Evolutionary conservation across 2,329 filamentous ascomycete species (phyloP), one percentile per base, ranked within the genome.

Genomic region (Arthrobotrys sphaeroides): DNA sequence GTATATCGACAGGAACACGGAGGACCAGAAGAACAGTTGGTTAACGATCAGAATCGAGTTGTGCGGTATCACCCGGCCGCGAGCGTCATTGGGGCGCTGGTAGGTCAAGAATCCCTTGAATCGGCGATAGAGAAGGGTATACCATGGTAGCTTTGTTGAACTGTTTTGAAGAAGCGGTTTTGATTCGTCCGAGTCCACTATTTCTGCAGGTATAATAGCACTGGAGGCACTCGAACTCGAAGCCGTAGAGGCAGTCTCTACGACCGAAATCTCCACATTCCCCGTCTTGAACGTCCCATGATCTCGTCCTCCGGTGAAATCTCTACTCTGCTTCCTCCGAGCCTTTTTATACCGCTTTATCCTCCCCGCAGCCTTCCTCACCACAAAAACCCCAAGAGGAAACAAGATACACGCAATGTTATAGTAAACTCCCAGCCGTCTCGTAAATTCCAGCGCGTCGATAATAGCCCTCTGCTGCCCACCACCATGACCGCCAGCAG

Each of bases 1-100:
- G 47, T 76, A 77, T n/a, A 67, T 42, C 5, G 51, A 31, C 20
- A 77, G 64, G 68, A 78, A 78, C 6, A 74, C 13, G 12, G 70
- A 77, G 7, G 68, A 31, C 38, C 51, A 73, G 65, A 77, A 78
- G 51, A 68, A 69, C 9, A 53, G 36, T 6, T 40, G 24, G 38
- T 59, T 55, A 10, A 65, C 6, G 18, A 78, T 61, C 10, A 45
- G 57, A 40, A 76, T 43, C 6, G 65, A 40, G n/a, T 70, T 53
- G 49, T 64, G 43, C 16, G 62, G 45, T 40, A 61, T 60, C 3
- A 64, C 42, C 40, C 67, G 57, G 33, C 72, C 57, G 13, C 38
- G 38, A 10, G 33, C 16, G 51, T 73, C 64, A 31, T 76, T 49
- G 5, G 66, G 53, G 20, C 64, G 69, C 42, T 75, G 77, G 31